Evolutionary conservation across 1,284 basidiomycete genomes (phyloP), one percentile per base, ranked within the genome.

Genomic region (Cryptococcus amylolentus): DNA sequence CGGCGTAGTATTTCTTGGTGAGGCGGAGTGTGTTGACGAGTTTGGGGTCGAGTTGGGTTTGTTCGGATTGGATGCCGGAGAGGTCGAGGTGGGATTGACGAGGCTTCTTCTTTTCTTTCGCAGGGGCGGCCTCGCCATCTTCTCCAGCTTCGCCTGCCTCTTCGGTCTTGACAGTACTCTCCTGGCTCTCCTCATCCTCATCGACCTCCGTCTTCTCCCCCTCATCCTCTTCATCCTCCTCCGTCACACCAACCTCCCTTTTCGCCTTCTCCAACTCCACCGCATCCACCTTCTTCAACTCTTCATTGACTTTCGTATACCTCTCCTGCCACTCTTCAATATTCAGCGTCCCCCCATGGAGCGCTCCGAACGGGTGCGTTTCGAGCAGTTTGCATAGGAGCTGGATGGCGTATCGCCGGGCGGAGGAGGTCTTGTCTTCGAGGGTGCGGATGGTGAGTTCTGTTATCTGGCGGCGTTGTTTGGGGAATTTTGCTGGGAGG

Each of bases 341-440:
- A 48, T 86, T 84, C 50, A 98, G 80, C 46, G 85, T 84, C 0
- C 93, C 94, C 0, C 93, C 94, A 66, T 96, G 87, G 75, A 89
- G 83, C 9, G 84, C 70, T 0, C 88, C 88, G 71, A 90, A 98
- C 2, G 95, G 94, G 78, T 99, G 95, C 0, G 93, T 97, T 58
- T 84, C 68, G 43, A 98, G 80, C 26, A 98, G 80, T 68, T 86
- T 85, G 48, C 84, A 84, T 35, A 98, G 78, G 6, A 97, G 80
- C 18, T 84, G 82, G 51, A 91, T 88, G 10, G 93, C 88, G 57
- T 84, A 85, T 75, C 92, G 92, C 64, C 95, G 83, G 13, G 96
- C 95, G 12, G 84, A 86, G 35, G 89, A 86, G 1, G 86, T 87
- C 78, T 98, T 98, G 80, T 98, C 96, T 66, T 92, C 87, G 52